A percentile compares a stretch with the other conserved stretches of the same genome.
Evolutionary conservation across 1,284 basidiomycete species (phyloP).

Genomic region (Trichosporon faecale): DNA sequence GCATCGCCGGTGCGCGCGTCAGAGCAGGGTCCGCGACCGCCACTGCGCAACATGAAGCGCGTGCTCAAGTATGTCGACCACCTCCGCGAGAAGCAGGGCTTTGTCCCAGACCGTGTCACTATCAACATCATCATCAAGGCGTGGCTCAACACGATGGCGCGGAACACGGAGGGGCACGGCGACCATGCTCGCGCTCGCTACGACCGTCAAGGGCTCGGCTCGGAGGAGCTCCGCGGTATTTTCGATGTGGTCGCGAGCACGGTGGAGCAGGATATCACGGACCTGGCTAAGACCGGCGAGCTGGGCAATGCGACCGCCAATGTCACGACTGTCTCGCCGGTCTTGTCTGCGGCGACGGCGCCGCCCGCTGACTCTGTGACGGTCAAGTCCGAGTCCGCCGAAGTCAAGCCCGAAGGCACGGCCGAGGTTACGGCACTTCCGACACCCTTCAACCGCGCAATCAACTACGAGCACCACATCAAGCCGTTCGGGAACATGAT

Average conservation of each 20-base stretch:
- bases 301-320: not conserved
- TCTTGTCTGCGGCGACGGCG: too few species aligned
- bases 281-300: not conserved
- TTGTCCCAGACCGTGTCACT: constrained; percentile 44
- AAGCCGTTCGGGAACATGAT: constrained; percentile 38
- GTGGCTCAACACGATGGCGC: constrained; percentile 31
- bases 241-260: constrained; percentile 21
- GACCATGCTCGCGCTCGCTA: constrained; percentile 11
- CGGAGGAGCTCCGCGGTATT: constrained; percentile 20
- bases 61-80: constrained; percentile 33
- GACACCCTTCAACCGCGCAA: not conserved
- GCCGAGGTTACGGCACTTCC: not conserved
- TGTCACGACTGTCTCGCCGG: not conserved
- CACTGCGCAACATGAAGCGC: constrained; percentile 33
- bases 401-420: not conserved
- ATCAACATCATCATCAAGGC: constrained; percentile 44
- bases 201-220: constrained; percentile 3
- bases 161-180: constrained; percentile 5
- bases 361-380: not conserved
- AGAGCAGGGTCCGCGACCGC: constrained; percentile 9
- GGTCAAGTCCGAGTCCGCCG: not conserved
- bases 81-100: constrained; percentile 33
- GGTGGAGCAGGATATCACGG: constrained; percentile 14
- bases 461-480: constrained; percentile 30
- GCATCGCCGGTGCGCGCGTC: not conserved